These are phyloP conservation scores for Pyrus betulifolia DNA, from an alignment of 306 rosid species.

Conservation along the genomic window DNA sequence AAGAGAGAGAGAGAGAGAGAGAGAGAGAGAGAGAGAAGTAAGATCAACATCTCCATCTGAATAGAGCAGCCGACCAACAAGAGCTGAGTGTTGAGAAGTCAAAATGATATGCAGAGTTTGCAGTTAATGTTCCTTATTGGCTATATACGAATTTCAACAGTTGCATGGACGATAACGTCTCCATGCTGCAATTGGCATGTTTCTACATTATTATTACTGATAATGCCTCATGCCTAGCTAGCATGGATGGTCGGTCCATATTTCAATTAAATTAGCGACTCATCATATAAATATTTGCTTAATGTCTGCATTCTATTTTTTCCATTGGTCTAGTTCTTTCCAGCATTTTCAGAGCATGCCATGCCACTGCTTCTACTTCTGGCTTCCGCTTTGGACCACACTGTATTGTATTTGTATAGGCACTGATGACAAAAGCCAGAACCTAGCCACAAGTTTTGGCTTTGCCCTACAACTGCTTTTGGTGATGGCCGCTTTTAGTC, in stretches of 20 bases:
- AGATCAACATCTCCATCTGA: background rate
- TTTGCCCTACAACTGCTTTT: background rate
- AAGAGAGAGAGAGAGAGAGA: background rate
- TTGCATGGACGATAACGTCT: background rate
- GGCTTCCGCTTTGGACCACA: background rate
- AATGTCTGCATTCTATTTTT: too few relatives aligned
- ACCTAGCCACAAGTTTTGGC: background rate
- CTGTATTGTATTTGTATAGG: too few relatives aligned
- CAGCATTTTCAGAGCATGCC: background rate
- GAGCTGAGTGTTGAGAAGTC: background rate
- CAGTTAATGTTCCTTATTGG: background rate
- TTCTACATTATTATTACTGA: background rate
- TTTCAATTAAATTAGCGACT: too few relatives aligned
- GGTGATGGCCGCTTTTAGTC: too few relatives aligned
- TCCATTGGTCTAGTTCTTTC: background rate
- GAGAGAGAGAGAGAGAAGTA: background rate
- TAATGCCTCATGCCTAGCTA: too few relatives aligned
- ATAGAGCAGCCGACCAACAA: background rate
- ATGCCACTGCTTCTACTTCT: background rate
- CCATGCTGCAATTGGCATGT: constrained; percentile 4
- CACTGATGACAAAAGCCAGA: background rate
- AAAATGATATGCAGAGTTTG: background rate
- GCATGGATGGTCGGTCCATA: too few relatives aligned
- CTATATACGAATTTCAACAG: background rate
- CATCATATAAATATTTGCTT: too few relatives aligned